Conservation (phyloP, 768 basidiomycete species). For the Tephrocybe sp. region DNA sequence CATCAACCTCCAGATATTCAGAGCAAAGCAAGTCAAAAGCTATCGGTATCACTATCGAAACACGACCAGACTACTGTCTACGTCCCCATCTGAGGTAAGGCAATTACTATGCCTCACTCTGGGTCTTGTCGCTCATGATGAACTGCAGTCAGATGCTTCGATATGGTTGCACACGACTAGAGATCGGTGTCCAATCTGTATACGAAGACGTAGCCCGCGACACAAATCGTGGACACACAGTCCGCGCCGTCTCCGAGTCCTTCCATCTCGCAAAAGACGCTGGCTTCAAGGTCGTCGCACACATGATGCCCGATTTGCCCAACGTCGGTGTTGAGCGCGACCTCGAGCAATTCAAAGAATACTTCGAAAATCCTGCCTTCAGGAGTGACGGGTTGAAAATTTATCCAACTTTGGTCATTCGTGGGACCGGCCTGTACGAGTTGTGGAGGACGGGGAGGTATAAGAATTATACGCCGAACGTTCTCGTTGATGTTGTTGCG, state of each 20-base stretch:
- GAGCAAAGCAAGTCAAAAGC: conserved; percentile 98
- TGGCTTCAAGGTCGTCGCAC: conserved; percentile 99
- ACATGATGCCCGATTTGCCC: conserved; percentile 99
- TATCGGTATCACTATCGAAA: conserved; percentile 99
- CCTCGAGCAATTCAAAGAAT: conserved; percentile 98
- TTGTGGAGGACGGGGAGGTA: conserved; percentile 96
- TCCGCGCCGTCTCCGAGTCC: conserved; percentile 93
- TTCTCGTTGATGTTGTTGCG: conserved; percentile 95
- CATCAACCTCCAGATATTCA: conserved; percentile 59
- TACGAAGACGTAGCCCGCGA: conserved; percentile 99
- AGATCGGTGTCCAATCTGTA: conserved; percentile 98
- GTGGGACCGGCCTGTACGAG: conserved; percentile 95
- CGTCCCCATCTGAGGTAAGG: conserved; percentile 87
- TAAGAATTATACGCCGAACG: conserved; percentile 99
- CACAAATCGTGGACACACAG: conserved; percentile 98
- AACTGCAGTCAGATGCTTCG: conserved; percentile 88
- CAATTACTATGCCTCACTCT: neutral
- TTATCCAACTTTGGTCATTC: conserved; percentile 96
- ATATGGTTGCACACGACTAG: conserved; percentile 96
- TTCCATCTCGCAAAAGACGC: conserved; percentile 99
- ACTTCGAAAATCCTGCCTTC: conserved; percentile 98
- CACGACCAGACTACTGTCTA: conserved; percentile 96
- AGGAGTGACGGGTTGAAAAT: conserved; percentile 97
- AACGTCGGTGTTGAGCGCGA: conserved; percentile 98
- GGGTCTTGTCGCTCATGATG: neutral